phyloP scores from a whole-genome alignment of 306 rosid genomes.

The Citrullus mucosospermus region DNA sequence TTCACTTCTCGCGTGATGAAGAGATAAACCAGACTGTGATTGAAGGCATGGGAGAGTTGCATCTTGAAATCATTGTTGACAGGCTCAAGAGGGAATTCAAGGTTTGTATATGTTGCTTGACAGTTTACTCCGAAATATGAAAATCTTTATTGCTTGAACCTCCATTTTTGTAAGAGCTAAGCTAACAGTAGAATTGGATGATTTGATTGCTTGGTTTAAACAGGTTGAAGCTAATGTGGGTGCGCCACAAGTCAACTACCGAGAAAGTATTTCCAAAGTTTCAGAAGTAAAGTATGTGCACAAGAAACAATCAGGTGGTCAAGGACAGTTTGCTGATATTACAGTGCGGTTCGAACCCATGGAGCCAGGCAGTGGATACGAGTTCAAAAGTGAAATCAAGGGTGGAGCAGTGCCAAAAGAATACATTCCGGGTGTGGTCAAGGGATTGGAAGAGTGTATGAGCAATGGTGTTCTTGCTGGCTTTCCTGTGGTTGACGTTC shows the following conservation, averaged over 20 bases:
- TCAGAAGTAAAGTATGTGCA: constrained; percentile 71
- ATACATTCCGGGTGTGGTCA: constrained; percentile 92
- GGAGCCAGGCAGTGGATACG: constrained; percentile 85
- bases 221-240: constrained; percentile 98
- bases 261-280: constrained; percentile 79
- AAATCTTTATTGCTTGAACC: not conserved
- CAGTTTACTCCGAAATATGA: not conserved
- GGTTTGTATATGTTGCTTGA: constrained; percentile 30
- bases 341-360: constrained; percentile 83
- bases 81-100: constrained; percentile 90
- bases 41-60: constrained; percentile 99
- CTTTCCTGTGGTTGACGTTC: constrained; percentile 84
- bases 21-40: constrained; percentile 94
- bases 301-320: constrained; percentile 98
- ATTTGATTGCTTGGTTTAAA: constrained; percentile 7
- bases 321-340: constrained; percentile 92
- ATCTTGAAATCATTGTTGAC: constrained; percentile 95
- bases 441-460: constrained; percentile 97
- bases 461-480: constrained; percentile 92
- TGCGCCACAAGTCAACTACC: constrained; percentile 96
- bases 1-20: constrained; percentile 93
- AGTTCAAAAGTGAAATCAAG: constrained; percentile 96
- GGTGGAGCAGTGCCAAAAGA: constrained; percentile 94
- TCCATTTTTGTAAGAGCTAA: not conserved
- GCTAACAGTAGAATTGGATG: not conserved